Base-by-base conservation (phyloP, 495 filamentous ascomycete genomes). In the Corynascus novoguineensis region DNA sequence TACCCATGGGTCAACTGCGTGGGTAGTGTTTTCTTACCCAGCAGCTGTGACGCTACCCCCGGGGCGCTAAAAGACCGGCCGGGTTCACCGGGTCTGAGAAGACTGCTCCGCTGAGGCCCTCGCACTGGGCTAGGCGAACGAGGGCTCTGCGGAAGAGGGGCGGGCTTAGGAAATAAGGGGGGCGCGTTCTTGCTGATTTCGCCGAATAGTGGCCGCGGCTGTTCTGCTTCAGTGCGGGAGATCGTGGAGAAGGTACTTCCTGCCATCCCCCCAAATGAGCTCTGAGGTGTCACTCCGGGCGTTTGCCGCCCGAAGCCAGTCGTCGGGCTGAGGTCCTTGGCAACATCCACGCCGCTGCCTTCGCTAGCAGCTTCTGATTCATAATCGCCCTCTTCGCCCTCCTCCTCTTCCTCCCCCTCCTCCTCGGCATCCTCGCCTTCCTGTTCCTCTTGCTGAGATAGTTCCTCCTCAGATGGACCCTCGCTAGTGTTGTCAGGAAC, bases 51-150 rank as follows among this genome's bases (percentile, higher is more conserved):
- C 11, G 76, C 77, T 58, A 73, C 67, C 9, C 75, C 73, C 17
- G 84, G 82, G 24, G 83, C 79, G 64, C 82, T 85, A 53, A 83
- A 72, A 7, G 80, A 82, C 50, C 83, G 76, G 14, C 74, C 62
- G 7, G 70, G 67, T 28, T 86, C 83, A 7, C 21, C 32, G 19
- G 78, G 69, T 55, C 77, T 68, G 15, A 83, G 60, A 1, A 75
- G 59, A 55, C 73, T 77, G 50, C 73, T 69, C 19, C 73, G 76
- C 7, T 78, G 64, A 6, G 70, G 67, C 21, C 73, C 69, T 17
- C 89, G 85, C 3, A 89, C 73, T 0, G 90, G 89, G 60, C 89
- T 93, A 12, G 90, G 90, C 10, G 89, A 93, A 29, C 88, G 82
- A 38, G 87, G 86, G 52, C 82, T 84, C 70, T 79, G 45, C 28